Base-by-base conservation (phyloP, 345 rosid genomes). In the Tarenaya hassleriana region DNA sequence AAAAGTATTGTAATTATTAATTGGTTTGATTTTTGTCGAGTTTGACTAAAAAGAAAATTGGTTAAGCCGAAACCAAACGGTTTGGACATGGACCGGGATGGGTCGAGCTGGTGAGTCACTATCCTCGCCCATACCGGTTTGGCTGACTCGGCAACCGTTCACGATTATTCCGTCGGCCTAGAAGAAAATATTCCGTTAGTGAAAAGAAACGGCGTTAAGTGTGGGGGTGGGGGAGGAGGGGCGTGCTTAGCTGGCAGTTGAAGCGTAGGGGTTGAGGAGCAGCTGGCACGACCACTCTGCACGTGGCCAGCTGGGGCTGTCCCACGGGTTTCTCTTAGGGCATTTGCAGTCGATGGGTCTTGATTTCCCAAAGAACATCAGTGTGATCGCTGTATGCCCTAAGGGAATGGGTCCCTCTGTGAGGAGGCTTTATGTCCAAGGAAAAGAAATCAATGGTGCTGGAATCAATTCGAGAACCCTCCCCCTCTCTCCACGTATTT, bases 401-500 rank as follows among this genome's bases (percentile, higher is more conserved):
- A 83, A 90, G 67, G 88, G 84, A 41, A 86, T 86, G 94, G 97
- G 86, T 43, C 94, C 95, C 27, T 90, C 90, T 49, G 91, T 86
- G 20, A 80, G 94, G 66, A 82, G 97, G 59, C 90, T 86, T 41
- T 90, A 90, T 14, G 92, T 90, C 38, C 91, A 86, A 63, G 91
- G 95, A 17, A 86, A 80, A 77, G 91, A 83, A 74, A 62, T 90
- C 27, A 90, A 86, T 56, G 97, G 95, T 69, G 95, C 91, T 48
- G 94, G 97, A 70, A 90, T 90, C 56, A 90, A 90, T 58, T 74
- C 95, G 32, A 81, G 94, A n/a, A n/a, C n/a, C n/a, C n/a, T n/a
- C 2, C 2, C 2, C 29, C 29, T 24, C 32, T 20, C 46, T 52
- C 7, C 18, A 54, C 13, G 24, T 39, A 2, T 24, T 39, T 52